These are phyloP conservation scores for Colletotrichum limetticola DNA, from an alignment of 2,329 filamentous ascomycete species.

Conservation along the genomic window DNA sequence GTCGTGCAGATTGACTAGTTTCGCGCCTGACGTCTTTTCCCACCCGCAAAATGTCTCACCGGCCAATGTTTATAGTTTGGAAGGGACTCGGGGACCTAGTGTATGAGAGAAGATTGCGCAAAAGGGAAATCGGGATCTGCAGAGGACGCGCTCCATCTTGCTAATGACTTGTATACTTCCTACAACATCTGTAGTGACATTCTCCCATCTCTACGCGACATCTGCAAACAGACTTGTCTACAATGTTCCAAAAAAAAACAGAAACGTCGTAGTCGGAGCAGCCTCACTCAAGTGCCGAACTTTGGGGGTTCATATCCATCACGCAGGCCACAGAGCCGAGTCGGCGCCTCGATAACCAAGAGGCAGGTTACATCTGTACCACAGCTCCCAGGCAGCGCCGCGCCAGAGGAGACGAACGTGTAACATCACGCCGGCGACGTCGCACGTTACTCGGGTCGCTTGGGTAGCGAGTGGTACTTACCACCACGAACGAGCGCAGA, in stretches of 20 bases:
- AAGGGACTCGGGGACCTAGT: not conserved
- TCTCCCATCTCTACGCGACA: too few relatives aligned
- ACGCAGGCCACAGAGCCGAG: not conserved
- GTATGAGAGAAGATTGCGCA: not conserved
- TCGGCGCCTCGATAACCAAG: not conserved
- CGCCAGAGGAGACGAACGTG: not conserved
- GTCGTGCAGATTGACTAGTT: not conserved
- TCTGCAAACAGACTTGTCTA: too few relatives aligned
- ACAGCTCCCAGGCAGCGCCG: not conserved
- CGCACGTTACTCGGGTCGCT: not conserved
- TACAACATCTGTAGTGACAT: too few relatives aligned
- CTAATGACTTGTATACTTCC: not conserved
- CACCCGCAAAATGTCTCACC: not conserved
- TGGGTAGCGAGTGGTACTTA: conserved; percentile 8
- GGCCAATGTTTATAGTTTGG: not conserved
- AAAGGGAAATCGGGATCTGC: not conserved
- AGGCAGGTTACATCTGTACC: not conserved
- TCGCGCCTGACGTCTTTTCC: not conserved
- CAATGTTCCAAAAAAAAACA: too few relatives aligned
- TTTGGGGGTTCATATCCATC: not conserved
- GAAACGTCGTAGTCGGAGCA: not conserved
- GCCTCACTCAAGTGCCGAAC: not conserved
- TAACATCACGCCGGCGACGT: not conserved
- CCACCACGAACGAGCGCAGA: too few relatives aligned
- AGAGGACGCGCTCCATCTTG: not conserved